Evolutionary conservation across 2,329 filamentous ascomycete species (phyloP).

Genomic region (Anisogramma anomala): DNA sequence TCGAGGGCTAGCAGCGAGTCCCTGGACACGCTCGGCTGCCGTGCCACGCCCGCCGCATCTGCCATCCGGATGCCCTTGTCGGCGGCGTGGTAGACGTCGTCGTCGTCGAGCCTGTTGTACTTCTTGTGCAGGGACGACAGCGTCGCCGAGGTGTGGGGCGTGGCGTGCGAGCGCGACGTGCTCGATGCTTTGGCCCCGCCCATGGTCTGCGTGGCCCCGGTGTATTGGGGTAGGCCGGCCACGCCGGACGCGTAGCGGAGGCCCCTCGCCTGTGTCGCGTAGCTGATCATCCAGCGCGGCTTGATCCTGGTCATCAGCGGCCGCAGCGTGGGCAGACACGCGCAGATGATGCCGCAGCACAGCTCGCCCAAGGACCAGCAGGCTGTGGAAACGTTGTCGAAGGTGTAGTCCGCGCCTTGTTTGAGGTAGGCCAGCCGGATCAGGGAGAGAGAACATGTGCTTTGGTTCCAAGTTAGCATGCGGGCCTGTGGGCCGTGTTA

Average conservation of each 20-base stretch:
- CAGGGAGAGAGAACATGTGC: constrained; percentile 28
- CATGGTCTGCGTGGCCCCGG: neutral
- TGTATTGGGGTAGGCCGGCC: neutral
- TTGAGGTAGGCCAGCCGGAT: constrained; percentile 28
- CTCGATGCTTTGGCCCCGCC: neutral
- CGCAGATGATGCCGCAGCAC: constrained; percentile 25
- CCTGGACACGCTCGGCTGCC: neutral
- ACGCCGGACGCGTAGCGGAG: neutral
- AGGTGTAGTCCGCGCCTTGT: constrained; percentile 25
- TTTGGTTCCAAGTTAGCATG: constrained; percentile 5
- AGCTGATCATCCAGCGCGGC: constrained; percentile 10
- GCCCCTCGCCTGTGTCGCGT: neutral
- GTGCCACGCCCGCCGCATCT: neutral
- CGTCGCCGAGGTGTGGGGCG: neutral
- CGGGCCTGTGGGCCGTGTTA: too few relatives aligned
- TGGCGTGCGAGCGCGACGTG: neutral
- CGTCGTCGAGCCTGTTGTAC: constrained; percentile 4
- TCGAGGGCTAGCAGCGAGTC: neutral
- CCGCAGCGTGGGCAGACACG: constrained; percentile 26
- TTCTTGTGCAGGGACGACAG: constrained; percentile 2
- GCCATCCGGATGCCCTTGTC: constrained; percentile 1
- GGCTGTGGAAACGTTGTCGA: constrained; percentile 26
- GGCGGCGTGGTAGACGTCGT: constrained; percentile 7
- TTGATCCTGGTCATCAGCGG: constrained; percentile 19
- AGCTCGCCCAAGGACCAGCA: constrained; percentile 28